Evolutionary conservation across 2,329 filamentous ascomycete genomes (phyloP).

Genomic region (Fusarium armeniacum): DNA sequence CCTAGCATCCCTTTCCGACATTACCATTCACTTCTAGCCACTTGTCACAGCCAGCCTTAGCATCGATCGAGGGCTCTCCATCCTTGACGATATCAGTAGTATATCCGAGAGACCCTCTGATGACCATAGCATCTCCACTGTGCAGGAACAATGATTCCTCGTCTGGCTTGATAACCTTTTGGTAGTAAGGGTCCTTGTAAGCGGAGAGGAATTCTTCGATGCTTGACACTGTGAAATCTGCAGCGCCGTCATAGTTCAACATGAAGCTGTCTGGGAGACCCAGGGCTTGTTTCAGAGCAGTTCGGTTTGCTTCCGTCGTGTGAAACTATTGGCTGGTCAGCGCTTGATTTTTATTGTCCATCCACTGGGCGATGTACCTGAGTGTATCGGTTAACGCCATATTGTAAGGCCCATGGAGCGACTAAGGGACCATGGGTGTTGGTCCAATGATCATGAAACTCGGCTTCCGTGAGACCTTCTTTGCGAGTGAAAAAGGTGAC

Average conservation of each 20-base stretch:
- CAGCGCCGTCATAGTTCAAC: background rate
- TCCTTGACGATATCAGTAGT: background rate
- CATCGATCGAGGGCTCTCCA: background rate
- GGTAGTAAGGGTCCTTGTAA: background rate
- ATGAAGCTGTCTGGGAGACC: background rate
- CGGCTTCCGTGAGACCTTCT: background rate
- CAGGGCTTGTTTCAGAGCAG: background rate
- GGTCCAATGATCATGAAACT: background rate
- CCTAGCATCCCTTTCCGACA: background rate
- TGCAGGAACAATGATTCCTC: background rate
- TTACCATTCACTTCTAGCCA: slow-evolving; percentile 1
- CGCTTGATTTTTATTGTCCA: background rate
- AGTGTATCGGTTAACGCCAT: background rate
- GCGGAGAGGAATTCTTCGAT: background rate
- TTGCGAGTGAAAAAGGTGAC: background rate
- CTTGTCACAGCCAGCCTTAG: background rate
- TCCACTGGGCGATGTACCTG: background rate
- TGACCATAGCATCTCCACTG: background rate
- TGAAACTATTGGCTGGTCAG: background rate
- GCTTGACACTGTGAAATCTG: background rate
- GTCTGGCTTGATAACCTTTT: background rate
- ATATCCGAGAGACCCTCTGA: background rate
- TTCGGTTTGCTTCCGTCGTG: slow-evolving; percentile 4
- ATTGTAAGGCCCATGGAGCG: background rate
- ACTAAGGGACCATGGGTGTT: background rate